Evolutionary conservation across 1,139 yeast genomes (phyloP).

Genomic region (Taphrina pruni): DNA sequence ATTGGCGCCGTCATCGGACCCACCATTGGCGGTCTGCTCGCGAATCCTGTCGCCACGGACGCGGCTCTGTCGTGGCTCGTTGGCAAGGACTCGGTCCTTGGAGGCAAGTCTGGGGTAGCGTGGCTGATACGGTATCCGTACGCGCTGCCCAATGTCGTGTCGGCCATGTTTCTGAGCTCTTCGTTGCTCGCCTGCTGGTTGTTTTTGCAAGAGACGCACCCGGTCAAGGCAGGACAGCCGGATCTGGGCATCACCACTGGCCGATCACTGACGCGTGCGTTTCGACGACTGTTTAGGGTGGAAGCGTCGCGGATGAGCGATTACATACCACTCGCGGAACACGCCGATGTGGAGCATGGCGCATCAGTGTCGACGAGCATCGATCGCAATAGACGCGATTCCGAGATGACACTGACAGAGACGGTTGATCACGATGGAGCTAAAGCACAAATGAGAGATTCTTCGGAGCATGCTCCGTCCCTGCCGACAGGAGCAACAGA

Average conservation of each 20-base stretch:
- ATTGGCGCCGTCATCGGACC: conserved; percentile 68
- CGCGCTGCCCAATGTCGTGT: conserved; percentile 65
- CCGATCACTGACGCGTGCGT: not conserved
- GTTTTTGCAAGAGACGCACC: conserved; percentile 41
- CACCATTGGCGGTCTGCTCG: conserved; percentile 58
- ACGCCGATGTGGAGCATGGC: not conserved
- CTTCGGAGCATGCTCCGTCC: not conserved
- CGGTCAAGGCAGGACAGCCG: conserved; percentile 3
- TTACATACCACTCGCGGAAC: not conserved
- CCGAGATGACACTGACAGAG: not conserved
- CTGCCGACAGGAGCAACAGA: not conserved
- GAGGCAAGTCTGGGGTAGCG: conserved; percentile 37
- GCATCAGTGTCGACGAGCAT: not conserved
- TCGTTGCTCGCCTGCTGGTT: conserved; percentile 39
- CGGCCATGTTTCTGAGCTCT: conserved; percentile 55
- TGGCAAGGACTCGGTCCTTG: conserved; percentile 19
- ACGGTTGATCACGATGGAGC: not conserved
- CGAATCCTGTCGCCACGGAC: conserved; percentile 52
- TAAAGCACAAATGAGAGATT: not conserved
- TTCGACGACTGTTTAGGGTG: not conserved
- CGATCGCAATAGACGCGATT: not conserved
- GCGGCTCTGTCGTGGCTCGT: conserved; percentile 47
- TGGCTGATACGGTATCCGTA: conserved; percentile 60
- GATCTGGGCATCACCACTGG: conserved; percentile 10
- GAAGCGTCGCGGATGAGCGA: not conserved